phyloP scores from a whole-genome alignment of 2,329 filamentous ascomycete genomes.

The Rhynchosporium graminicola region DNA sequence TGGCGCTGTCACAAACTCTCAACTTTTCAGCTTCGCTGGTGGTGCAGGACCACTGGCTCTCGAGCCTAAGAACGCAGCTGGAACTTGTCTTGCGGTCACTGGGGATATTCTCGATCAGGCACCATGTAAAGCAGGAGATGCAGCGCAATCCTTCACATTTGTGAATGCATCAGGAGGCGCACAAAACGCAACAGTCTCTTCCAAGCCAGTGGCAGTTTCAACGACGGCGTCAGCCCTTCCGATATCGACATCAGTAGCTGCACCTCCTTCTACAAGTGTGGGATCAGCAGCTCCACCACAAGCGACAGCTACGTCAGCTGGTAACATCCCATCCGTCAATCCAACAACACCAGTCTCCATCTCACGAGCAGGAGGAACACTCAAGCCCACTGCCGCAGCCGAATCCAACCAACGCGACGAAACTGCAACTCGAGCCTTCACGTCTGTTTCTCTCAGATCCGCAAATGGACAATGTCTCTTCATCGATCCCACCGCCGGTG shows the following conservation, averaged over 20 bases:
- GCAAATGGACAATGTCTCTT: constrained; percentile 46
- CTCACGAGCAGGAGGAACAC: constrained; percentile 51
- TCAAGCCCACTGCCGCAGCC: constrained; percentile 52
- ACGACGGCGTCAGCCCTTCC: constrained; percentile 7
- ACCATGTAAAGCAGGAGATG: constrained; percentile 45
- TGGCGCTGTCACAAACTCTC: constrained; percentile 52
- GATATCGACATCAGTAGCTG: constrained; percentile 10
- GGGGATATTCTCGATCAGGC: constrained; percentile 48
- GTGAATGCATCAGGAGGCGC: constrained; percentile 21
- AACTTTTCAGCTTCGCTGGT: constrained; percentile 52
- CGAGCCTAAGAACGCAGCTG: constrained; percentile 47
- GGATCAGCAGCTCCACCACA: too few relatives aligned
- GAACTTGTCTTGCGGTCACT: constrained; percentile 50
- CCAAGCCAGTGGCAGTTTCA: background rate
- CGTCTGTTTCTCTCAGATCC: constrained; percentile 45
- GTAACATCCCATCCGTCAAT: constrained; percentile 27
- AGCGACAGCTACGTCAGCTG: constrained; percentile 1
- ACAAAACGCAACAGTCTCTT: background rate
- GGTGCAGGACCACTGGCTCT: constrained; percentile 47
- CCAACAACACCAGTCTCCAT: constrained; percentile 50
- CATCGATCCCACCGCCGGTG: constrained; percentile 48
- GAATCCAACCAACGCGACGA: constrained; percentile 47
- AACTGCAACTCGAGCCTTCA: constrained; percentile 46
- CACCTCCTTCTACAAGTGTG: constrained; percentile 3
- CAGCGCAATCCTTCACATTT: constrained; percentile 47